These are phyloP conservation scores for Thalassiosira profunda DNA, from an alignment of 108 stramenopile species.

Conservation along the genomic window DNA sequence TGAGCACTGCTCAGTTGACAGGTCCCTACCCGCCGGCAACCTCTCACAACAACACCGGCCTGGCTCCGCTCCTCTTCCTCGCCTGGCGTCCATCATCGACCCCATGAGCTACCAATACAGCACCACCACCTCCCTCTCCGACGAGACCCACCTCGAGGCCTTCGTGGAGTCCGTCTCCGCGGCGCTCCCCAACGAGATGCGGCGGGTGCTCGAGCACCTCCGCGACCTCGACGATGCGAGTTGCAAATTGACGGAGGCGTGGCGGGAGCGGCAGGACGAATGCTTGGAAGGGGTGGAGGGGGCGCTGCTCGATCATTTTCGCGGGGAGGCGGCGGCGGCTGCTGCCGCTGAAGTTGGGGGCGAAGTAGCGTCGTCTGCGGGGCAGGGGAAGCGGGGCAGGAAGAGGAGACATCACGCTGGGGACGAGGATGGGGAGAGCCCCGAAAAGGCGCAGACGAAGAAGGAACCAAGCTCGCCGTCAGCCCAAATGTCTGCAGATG, in stretches of 20 bases:
- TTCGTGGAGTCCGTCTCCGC: slow-evolving; percentile 70
- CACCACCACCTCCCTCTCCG: slow-evolving; percentile 48
- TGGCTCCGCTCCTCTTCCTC: too few species aligned
- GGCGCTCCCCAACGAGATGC: slow-evolving; percentile 68
- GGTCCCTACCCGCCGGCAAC: too few species aligned
- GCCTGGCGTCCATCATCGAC: too few species aligned
- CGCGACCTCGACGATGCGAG: slow-evolving; percentile 54
- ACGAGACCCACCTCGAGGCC: slow-evolving; percentile 82
- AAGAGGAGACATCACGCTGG: neutral
- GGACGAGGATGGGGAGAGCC: neutral
- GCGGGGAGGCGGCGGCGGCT: too few species aligned
- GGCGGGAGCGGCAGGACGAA: slow-evolving; percentile 28
- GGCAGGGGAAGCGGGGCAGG: too few species aligned
- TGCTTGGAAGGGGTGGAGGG: slow-evolving; percentile 26
- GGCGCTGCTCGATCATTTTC: slow-evolving; percentile 7
- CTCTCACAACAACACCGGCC: neutral
- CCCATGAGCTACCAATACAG: slow-evolving; percentile 3
- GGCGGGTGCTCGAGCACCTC: slow-evolving; percentile 74
- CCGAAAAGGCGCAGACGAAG: neutral
- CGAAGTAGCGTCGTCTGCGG: too few species aligned
- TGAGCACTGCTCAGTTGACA: too few species aligned
- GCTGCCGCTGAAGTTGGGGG: too few species aligned
- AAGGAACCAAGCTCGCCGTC: neutral
- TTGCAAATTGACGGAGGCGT: slow-evolving; percentile 11
- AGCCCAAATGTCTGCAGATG: neutral